Evolutionary conservation across 2,329 filamentous ascomycete genomes (phyloP).

Genomic region (Hypoxylon sp.): DNA sequence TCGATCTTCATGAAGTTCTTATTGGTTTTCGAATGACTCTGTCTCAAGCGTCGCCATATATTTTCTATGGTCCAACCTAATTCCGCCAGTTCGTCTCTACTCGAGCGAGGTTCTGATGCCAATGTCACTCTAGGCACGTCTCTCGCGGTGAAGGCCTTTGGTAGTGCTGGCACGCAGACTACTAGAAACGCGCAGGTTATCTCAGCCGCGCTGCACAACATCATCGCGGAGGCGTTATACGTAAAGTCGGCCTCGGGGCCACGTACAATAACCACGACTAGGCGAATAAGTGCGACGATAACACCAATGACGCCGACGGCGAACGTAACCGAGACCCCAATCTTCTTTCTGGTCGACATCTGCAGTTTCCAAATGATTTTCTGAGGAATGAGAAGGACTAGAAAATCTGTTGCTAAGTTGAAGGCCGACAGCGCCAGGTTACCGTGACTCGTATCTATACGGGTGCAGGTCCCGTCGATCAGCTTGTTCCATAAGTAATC

Average conservation of each 20-base stretch:
- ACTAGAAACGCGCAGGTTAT: slow-evolving; percentile 5
- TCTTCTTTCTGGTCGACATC: not conserved
- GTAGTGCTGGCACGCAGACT: slow-evolving; percentile 7
- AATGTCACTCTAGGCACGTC: not conserved
- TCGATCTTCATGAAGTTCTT: not conserved
- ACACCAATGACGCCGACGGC: not conserved
- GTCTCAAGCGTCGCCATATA: slow-evolving; percentile 1
- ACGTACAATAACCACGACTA: not conserved
- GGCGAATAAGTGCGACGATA: not conserved
- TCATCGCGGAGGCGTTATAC: not conserved
- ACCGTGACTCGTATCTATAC: not conserved
- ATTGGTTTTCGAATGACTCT: not conserved
- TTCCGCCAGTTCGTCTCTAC: not conserved
- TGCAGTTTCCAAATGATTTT: not conserved
- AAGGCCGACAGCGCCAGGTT: not conserved
- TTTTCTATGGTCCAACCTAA: not conserved
- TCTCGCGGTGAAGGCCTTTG: slow-evolving; percentile 1
- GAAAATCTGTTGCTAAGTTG: not conserved
- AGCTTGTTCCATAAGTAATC: slow-evolving; percentile 1
- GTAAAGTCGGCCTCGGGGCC: not conserved
- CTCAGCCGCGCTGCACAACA: not conserved
- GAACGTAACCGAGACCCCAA: not conserved
- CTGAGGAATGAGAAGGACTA: not conserved
- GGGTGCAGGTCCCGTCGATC: not conserved
- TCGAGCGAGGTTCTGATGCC: no score